A percentile compares a stretch with the other conserved stretches of the same genome.
These are phyloP conservation scores for Aureobasidium uvarum DNA, from an alignment of 2,329 filamentous ascomycete species.

Conservation along the genomic window DNA sequence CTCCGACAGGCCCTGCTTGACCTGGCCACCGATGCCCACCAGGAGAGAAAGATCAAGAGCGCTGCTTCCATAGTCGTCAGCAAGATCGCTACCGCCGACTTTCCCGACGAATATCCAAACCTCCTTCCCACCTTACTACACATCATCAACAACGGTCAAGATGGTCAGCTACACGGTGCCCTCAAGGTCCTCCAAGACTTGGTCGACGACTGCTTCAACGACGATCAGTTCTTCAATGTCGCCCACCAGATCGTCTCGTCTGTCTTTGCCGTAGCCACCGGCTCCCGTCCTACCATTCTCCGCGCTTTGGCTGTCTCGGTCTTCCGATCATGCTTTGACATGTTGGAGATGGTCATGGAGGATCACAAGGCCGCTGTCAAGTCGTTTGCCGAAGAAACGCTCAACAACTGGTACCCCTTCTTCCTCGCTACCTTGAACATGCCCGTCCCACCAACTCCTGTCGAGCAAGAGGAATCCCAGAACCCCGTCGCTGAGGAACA, in stretches of 20 bases:
- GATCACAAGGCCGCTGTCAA: conserved; percentile 85
- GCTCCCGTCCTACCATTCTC: conserved; percentile 68
- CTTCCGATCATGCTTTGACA: conserved; percentile 88
- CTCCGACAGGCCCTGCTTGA: conserved; percentile 73
- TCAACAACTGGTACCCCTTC: conserved; percentile 81
- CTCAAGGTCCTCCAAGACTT: conserved; percentile 84
- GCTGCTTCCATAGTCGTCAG: conserved; percentile 87
- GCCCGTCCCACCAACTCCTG: conserved; percentile 62
- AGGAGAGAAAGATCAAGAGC: conserved; percentile 81
- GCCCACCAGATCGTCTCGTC: conserved; percentile 81
- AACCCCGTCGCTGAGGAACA: conserved; percentile 63
- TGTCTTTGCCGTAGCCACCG: conserved; percentile 77
- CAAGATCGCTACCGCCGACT: conserved; percentile 91
- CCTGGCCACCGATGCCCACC: conserved; percentile 68
- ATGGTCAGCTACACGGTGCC: conserved; percentile 82
- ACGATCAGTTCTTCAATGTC: conserved; percentile 91
- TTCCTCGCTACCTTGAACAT: conserved; percentile 77
- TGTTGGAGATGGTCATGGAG: conserved; percentile 94
- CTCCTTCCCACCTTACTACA: conserved; percentile 77
- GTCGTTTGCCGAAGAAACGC: conserved; percentile 80
- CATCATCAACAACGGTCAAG: conserved; percentile 71
- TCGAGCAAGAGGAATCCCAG: conserved; percentile 61
- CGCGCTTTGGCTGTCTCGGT: conserved; percentile 85
- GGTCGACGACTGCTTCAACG: conserved; percentile 88
- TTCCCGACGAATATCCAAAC: conserved; percentile 91